phyloP scores from a whole-genome alignment of 2,329 filamentous ascomycete species.

The Trichophyton benhamiae region DNA sequence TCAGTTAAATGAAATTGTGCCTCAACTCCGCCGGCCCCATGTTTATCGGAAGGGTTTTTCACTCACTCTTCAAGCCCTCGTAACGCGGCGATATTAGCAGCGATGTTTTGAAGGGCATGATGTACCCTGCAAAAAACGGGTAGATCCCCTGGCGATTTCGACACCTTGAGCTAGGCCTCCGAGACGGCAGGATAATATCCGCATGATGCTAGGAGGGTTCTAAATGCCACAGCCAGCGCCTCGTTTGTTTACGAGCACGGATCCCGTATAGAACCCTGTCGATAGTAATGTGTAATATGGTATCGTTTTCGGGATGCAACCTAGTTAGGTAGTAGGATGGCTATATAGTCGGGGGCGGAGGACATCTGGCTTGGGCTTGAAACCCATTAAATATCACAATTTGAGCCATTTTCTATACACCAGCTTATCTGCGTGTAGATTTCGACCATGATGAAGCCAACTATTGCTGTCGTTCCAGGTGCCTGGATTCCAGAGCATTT shows the following conservation, averaged over 20 bases:
- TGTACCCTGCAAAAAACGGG: neutral
- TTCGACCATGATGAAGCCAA: slow-evolving; percentile 18
- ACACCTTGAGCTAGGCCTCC: neutral
- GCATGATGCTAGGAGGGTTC: neutral
- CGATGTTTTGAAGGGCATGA: neutral
- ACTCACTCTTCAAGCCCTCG: neutral
- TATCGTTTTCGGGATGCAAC: neutral
- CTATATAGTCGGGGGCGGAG: neutral
- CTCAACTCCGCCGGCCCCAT: neutral
- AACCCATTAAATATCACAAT: neutral
- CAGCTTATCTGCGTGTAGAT: neutral
- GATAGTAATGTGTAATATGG: neutral
- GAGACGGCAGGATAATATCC: neutral
- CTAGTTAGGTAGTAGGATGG: neutral
- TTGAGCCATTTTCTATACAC: neutral
- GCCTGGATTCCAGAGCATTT: slow-evolving; percentile 22
- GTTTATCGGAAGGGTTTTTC: neutral
- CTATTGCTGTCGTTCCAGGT: slow-evolving; percentile 28
- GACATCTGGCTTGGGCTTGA: neutral
- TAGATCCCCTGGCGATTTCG: neutral
- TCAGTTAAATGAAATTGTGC: neutral
- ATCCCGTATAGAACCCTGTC: neutral
- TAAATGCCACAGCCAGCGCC: slow-evolving; percentile 2
- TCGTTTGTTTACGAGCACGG: neutral
- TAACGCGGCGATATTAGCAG: neutral